phyloP scores from a whole-genome alignment of 176 grass and related monocot species.

The Puya raimondii region DNA sequence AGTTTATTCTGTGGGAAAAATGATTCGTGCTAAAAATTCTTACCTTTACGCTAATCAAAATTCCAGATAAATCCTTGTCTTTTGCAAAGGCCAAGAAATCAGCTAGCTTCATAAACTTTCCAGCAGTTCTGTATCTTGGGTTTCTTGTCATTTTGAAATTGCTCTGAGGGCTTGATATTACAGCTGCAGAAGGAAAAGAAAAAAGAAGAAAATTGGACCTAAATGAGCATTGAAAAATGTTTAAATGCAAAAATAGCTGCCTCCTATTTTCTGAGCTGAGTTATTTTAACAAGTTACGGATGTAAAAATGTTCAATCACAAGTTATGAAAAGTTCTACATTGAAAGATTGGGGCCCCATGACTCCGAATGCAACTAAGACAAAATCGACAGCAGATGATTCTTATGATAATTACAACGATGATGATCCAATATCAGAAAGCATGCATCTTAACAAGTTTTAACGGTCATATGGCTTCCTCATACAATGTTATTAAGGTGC shows the following conservation, averaged over 20 bases:
- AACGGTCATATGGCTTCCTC: too few relatives aligned
- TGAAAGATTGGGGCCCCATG: not conserved
- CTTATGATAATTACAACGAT: not conserved
- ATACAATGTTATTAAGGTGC: too few relatives aligned
- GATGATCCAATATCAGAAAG: too few relatives aligned
- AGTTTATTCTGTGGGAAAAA: not conserved
- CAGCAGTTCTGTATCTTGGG: slow-evolving; percentile 37
- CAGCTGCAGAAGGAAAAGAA: slow-evolving; percentile 31
- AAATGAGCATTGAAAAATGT: not conserved
- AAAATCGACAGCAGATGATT: not conserved
- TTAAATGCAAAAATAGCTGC: not conserved
- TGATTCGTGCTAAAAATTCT: slow-evolving; percentile 13
- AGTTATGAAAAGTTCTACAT: not conserved
- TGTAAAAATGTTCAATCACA: not conserved
- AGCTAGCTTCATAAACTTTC: slow-evolving; percentile 56
- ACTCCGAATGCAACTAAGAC: not conserved
- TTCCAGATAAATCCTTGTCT: slow-evolving; percentile 49
- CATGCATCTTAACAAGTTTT: too few relatives aligned
- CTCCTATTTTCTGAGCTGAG: not conserved
- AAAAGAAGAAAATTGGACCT: not conserved
- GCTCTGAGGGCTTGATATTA: slow-evolving; percentile 49
- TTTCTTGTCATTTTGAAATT: slow-evolving; percentile 25
- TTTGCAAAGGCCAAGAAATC: slow-evolving; percentile 55
- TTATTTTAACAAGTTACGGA: not conserved
- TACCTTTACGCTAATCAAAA: slow-evolving; percentile 67